These are phyloP conservation scores for Tothia fuscella DNA, from an alignment of 2,329 filamentous ascomycete species.

Conservation along the genomic window DNA sequence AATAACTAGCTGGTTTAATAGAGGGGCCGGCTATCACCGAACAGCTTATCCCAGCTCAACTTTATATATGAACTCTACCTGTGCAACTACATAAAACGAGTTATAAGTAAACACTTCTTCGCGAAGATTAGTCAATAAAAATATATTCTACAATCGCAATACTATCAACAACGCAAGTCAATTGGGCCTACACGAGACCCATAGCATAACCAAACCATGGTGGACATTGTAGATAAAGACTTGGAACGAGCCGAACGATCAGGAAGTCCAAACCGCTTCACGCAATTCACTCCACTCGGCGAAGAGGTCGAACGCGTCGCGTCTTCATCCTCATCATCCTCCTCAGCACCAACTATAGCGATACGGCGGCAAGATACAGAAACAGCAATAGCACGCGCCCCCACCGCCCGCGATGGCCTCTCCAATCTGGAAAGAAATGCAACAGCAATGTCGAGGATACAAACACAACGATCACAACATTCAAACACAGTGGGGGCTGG, in stretches of 20 bases:
- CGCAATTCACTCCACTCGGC: slow-evolving; percentile 1
- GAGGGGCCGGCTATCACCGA: too few relatives aligned
- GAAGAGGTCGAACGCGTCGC: slow-evolving; percentile 9
- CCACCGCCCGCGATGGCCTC: neutral
- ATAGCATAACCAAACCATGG: neutral
- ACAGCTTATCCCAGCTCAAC: too few relatives aligned
- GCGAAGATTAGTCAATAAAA: too few relatives aligned
- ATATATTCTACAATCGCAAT: too few relatives aligned
- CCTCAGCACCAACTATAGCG: neutral
- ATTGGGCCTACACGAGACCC: neutral
- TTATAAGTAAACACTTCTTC: too few relatives aligned
- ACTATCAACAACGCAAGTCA: too few relatives aligned
- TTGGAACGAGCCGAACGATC: slow-evolving; percentile 5
- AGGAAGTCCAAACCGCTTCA: slow-evolving; percentile 8
- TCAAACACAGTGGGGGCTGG: slow-evolving; percentile 53
- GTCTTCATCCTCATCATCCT: slow-evolving; percentile 5
- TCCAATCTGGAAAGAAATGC: slow-evolving; percentile 2
- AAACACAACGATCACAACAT: slow-evolving; percentile 60
- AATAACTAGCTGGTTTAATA: too few relatives aligned
- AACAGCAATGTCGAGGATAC: slow-evolving; percentile 53
- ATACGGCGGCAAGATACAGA: neutral
- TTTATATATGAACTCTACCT: too few relatives aligned
- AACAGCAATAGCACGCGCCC: neutral
- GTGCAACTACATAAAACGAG: too few relatives aligned
- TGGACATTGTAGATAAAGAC: slow-evolving; percentile 6